Percentiles rank a stretch among this genome's conserved stretches.
Evolutionary conservation across 106 monocot genomes (phyloP).

Genomic region (Gastrodia elata): DNA sequence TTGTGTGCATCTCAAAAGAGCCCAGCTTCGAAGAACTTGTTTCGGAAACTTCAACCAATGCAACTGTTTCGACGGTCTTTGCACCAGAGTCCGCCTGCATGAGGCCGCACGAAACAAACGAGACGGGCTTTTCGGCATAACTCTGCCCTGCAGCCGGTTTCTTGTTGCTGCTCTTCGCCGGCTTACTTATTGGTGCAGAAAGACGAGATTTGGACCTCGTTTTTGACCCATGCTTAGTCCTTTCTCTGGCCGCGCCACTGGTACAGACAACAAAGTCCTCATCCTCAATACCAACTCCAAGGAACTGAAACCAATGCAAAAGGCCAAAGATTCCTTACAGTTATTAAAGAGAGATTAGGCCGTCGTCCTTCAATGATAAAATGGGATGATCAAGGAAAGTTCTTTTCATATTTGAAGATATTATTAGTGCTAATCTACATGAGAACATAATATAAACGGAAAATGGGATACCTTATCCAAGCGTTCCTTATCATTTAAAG

Average conservation of each 20-base stretch:
- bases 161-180: slow-evolving; percentile 26
- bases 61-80: slow-evolving; percentile 5
- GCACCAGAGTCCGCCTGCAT: slow-evolving; percentile 48
- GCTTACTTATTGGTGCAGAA: slow-evolving; percentile 39
- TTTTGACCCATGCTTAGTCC: slow-evolving; percentile 8
- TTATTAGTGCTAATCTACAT: neutral
- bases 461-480: slow-evolving; percentile 62
- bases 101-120: slow-evolving; percentile 56
- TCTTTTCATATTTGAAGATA: neutral
- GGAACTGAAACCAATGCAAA: slow-evolving; percentile 37
- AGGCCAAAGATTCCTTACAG: neutral
- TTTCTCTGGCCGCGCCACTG: slow-evolving; percentile 11
- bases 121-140: slow-evolving; percentile 56
- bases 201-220: slow-evolving; percentile 1
- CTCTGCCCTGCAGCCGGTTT: slow-evolving; percentile 11
- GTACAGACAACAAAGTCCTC: slow-evolving; percentile 37
- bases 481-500: slow-evolving; percentile 42
- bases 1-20: slow-evolving; percentile 89
- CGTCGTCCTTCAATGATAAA: neutral
- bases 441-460: neutral
- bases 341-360: neutral
- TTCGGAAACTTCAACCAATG: slow-evolving; percentile 14
- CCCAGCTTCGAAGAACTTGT: slow-evolving; percentile 31
- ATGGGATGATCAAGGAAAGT: neutral
- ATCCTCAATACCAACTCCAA: slow-evolving; percentile 34